Evolutionary conservation across 257 asterid species (phyloP).

Genomic region (Plantago elongata): DNA sequence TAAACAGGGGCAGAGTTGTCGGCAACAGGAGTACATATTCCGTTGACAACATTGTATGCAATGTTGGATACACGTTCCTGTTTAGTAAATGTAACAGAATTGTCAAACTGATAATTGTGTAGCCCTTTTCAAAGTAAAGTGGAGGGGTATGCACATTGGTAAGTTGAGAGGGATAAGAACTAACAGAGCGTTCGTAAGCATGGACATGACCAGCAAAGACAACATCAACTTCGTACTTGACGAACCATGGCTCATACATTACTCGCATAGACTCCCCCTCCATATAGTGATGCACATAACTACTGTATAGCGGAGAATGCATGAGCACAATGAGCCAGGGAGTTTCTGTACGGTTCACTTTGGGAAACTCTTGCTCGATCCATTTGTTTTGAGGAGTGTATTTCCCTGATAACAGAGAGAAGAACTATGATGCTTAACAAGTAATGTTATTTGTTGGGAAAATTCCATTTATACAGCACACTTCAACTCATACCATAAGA

Average conservation of each 20-base stretch:
- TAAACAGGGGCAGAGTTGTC: conserved; percentile 66
- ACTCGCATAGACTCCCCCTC: conserved; percentile 73
- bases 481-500: conserved; percentile 40
- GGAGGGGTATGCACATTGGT: background rate
- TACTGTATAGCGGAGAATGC: conserved; percentile 57
- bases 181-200: conserved; percentile 62
- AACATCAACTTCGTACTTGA: conserved; percentile 50
- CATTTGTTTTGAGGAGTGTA: conserved; percentile 61
- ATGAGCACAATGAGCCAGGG: conserved; percentile 61
- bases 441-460: background rate
- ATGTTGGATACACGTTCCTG: conserved; percentile 66
- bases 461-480: background rate
- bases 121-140: background rate
- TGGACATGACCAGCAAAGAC: conserved; percentile 69
- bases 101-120: background rate
- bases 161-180: conserved; percentile 8
- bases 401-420: conserved; percentile 28
- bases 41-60: conserved; percentile 47
- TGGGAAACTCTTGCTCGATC: conserved; percentile 42
- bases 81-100: background rate
- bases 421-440: background rate
- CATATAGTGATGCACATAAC: conserved; percentile 56
- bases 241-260: conserved; percentile 49
- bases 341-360: conserved; percentile 54
- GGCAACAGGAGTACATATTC: conserved; percentile 36